Evolutionary conservation across 2,329 filamentous ascomycete species (phyloP).

Genomic region (Fusarium chaquense): DNA sequence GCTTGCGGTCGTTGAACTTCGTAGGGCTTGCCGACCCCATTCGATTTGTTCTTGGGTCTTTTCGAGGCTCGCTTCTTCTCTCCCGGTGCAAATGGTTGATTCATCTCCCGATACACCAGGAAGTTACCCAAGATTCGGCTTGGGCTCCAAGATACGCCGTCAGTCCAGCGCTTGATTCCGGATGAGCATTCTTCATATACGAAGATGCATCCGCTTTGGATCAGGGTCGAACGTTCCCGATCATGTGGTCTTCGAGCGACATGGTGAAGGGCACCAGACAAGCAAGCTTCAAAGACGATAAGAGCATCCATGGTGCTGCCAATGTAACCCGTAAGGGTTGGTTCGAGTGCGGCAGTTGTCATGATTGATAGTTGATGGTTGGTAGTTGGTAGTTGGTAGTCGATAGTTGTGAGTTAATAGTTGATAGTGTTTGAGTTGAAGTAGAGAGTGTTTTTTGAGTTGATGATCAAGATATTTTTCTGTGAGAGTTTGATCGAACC

Average conservation of each 20-base stretch:
- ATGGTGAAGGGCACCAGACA: conserved; percentile 77
- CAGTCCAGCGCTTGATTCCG: conserved; percentile 94
- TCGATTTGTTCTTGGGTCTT: conserved; percentile 64
- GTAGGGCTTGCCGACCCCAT: conserved; percentile 54
- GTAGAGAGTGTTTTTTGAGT: not conserved
- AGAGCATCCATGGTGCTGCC: conserved; percentile 80
- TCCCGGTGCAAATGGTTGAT: conserved; percentile 80
- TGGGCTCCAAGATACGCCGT: conserved; percentile 91
- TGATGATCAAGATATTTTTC: too few species aligned
- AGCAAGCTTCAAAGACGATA: conserved; percentile 82
- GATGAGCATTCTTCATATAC: conserved; percentile 93
- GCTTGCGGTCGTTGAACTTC: conserved; percentile 46
- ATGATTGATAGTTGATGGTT: not conserved
- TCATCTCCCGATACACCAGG: conserved; percentile 85
- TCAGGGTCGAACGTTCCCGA: conserved; percentile 79
- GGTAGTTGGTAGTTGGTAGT: too few species aligned
- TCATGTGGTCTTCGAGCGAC: conserved; percentile 89
- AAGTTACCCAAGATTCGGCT: conserved; percentile 88
- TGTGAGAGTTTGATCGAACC: not conserved
- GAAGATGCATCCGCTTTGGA: conserved; percentile 87
- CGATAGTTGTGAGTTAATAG: too few species aligned
- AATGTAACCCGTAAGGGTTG: conserved; percentile 76
- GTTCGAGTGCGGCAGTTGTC: conserved; percentile 58
- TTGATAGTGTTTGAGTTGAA: not conserved
- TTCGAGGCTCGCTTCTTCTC: conserved; percentile 89